A percentile compares a stretch with the other conserved stretches of the same genome.
phyloP scores from a whole-genome alignment of 345 rosid species.

The Gossypium longicalyx region DNA sequence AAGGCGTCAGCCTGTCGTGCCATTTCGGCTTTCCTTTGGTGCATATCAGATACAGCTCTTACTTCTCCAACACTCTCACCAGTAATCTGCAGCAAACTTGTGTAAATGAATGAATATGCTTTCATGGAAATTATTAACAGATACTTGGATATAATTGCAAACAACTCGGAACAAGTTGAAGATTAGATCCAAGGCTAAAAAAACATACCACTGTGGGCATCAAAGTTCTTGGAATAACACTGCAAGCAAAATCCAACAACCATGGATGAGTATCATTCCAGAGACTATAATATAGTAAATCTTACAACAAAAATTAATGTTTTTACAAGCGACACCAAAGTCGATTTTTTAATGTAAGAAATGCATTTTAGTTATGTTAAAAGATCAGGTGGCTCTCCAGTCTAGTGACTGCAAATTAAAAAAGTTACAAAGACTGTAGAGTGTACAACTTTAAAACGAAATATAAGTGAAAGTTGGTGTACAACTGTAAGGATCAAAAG shows the following conservation, averaged over 20 bases:
- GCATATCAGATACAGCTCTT: slow-evolving; percentile 89
- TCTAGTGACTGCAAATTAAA: neutral
- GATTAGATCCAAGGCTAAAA: neutral
- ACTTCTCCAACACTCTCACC: slow-evolving; percentile 87
- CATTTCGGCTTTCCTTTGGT: slow-evolving; percentile 96
- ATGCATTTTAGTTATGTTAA: neutral
- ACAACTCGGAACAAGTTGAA: slow-evolving; percentile 6
- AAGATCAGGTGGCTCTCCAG: neutral
- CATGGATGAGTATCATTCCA: neutral
- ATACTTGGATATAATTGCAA: neutral
- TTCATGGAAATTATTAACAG: neutral
- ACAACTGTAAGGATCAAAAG: slow-evolving; percentile 19
- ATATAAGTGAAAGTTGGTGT: slow-evolving; percentile 14
- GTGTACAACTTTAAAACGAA: neutral
- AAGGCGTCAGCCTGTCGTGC: slow-evolving; percentile 95
- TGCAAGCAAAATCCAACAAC: slow-evolving; percentile 44
- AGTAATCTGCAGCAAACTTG: slow-evolving; percentile 44
- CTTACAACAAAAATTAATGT: neutral
- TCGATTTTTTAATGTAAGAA: neutral
- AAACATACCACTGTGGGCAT: slow-evolving; percentile 78
- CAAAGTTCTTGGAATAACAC: slow-evolving; percentile 77
- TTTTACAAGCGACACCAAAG: neutral
- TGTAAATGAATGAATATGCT: neutral
- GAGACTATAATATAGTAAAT: neutral
- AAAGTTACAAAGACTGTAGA: neutral